Conservation (phyloP, 148 eudicot species). For the Vaccinium darrowii region DNA sequence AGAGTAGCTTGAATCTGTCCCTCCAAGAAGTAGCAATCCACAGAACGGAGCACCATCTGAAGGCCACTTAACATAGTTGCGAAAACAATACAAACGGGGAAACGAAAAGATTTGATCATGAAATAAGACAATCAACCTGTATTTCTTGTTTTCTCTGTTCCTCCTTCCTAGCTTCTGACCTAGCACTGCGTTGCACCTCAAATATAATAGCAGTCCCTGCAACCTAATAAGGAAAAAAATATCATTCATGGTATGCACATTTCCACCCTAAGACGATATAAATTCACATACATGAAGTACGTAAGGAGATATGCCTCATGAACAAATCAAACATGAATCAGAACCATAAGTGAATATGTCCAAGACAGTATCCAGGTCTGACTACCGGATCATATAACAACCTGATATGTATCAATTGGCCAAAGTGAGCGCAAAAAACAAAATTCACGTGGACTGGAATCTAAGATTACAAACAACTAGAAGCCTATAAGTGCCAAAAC, state of each 20-base stretch:
- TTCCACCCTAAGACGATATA: not conserved
- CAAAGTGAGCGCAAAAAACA: not conserved
- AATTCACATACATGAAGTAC: not conserved
- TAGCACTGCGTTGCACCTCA: conserved; percentile 88
- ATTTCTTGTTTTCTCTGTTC: conserved; percentile 65
- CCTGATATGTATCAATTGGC: not conserved
- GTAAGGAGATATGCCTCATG: not conserved
- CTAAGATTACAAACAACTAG: not conserved
- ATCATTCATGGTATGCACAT: not conserved
- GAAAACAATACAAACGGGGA: not conserved
- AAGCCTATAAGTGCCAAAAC: not conserved
- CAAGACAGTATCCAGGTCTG: not conserved
- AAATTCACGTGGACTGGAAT: not conserved
- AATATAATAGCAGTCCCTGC: conserved; percentile 75
- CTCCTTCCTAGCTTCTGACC: conserved; percentile 88
- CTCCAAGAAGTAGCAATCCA: not conserved
- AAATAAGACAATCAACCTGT: conserved; percentile 43
- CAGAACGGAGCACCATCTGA: not conserved
- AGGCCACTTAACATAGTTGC: not conserved
- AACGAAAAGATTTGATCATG: not conserved
- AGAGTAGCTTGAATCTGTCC: not conserved
- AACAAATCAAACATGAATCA: not conserved
- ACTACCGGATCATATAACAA: not conserved
- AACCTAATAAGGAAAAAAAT: conserved; percentile 42
- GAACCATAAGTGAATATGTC: not conserved